Conservation (phyloP, 441 rosid species). For the Erysimum pusillum region DNA sequence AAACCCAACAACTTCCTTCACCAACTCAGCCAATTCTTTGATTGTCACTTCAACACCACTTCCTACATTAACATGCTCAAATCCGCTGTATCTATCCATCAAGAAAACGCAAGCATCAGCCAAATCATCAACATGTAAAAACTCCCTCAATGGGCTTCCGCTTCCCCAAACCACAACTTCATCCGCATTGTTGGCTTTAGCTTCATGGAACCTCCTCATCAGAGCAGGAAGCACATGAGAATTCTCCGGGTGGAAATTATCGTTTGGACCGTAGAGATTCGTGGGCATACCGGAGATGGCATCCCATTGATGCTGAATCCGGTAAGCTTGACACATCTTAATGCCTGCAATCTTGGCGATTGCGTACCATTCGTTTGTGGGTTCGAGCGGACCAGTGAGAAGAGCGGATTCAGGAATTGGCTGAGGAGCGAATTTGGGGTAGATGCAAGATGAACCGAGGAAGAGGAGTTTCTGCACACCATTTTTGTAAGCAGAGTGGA, state of each 20-base stretch:
- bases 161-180: slow-evolving; percentile 98
- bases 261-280: slow-evolving; percentile 86
- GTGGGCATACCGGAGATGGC: slow-evolving; percentile 97
- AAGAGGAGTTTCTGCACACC: slow-evolving; percentile 83
- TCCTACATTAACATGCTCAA: slow-evolving; percentile 89
- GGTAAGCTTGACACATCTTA: slow-evolving; percentile 93
- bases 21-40: slow-evolving; percentile 89
- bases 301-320: slow-evolving; percentile 79
- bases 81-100: slow-evolving; percentile 76
- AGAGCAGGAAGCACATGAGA: slow-evolving; percentile 94
- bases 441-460: slow-evolving; percentile 93
- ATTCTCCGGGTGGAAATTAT: slow-evolving; percentile 92
- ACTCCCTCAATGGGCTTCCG: slow-evolving; percentile 93
- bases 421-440: slow-evolving; percentile 95
- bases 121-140: slow-evolving; percentile 91
- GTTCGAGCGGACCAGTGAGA: slow-evolving; percentile 85
- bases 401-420: slow-evolving; percentile 85
- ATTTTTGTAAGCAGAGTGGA: slow-evolving; percentile 73
- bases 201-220: slow-evolving; percentile 93
- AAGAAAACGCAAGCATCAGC: slow-evolving; percentile 88
- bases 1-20: slow-evolving; percentile 90
- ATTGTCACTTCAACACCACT: slow-evolving; percentile 92
- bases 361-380: slow-evolving; percentile 97
- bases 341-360: slow-evolving; percentile 93
- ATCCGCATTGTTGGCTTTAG: slow-evolving; percentile 70